These are phyloP conservation scores for Naganishia liquefaciens DNA, from an alignment of 1,284 basidiomycete species.

Conservation along the genomic window DNA sequence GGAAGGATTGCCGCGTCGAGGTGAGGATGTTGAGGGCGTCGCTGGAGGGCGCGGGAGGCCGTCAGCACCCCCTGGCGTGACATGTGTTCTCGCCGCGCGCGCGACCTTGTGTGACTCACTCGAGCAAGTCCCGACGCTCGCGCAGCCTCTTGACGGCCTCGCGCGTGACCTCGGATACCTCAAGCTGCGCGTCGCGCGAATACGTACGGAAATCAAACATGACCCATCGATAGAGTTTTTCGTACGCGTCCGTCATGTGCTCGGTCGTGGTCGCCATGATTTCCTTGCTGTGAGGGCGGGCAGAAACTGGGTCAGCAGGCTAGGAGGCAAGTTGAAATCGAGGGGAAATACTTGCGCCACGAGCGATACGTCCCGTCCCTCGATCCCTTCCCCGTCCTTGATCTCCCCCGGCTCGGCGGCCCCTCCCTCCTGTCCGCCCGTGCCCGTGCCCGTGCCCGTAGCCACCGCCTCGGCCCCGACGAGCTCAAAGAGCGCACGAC, in stretches of 20 bases:
- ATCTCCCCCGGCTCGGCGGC: background rate
- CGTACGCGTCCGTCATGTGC: slow-evolving; percentile 83
- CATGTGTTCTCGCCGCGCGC: background rate
- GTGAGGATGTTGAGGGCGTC: slow-evolving; percentile 77
- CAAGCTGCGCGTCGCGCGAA: slow-evolving; percentile 72
- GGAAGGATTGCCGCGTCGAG: slow-evolving; percentile 74
- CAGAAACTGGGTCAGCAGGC: background rate
- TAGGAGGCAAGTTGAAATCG: background rate
- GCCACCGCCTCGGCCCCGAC: slow-evolving; percentile 19
- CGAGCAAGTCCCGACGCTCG: slow-evolving; percentile 73
- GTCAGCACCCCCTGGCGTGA: background rate
- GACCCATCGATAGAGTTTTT: slow-evolving; percentile 84
- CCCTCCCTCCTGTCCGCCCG: slow-evolving; percentile 2
- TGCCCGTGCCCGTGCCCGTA: background rate
- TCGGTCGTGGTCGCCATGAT: slow-evolving; percentile 80
- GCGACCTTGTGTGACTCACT: slow-evolving; percentile 57
- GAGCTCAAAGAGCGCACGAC: slow-evolving; percentile 68
- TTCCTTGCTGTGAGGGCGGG: slow-evolving; percentile 63
- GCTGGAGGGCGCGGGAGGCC: slow-evolving; percentile 41
- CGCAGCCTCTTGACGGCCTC: slow-evolving; percentile 74
- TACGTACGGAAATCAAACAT: slow-evolving; percentile 80
- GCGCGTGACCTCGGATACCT: slow-evolving; percentile 70
- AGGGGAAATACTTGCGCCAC: slow-evolving; percentile 65
- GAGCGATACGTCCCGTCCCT: slow-evolving; percentile 56
- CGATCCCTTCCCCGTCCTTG: slow-evolving; percentile 73